Percentiles rank a stretch among this genome's conserved stretches.
Conservation (phyloP, 208 protist genomes). For the Endotrypanum monterogeii region DNA sequence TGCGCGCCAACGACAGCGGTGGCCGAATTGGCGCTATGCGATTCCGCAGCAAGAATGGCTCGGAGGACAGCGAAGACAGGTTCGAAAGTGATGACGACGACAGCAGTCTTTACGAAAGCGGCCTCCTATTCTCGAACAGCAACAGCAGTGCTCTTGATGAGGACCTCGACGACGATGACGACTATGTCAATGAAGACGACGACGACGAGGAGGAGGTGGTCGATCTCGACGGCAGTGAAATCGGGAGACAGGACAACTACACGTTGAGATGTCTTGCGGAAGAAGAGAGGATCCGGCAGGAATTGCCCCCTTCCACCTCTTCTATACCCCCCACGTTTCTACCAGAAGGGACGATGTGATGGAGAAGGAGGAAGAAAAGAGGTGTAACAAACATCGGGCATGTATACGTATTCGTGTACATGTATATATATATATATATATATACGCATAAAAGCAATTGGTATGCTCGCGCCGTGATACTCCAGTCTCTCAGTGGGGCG, state of each 20-base stretch:
- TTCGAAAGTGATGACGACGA: constrained; percentile 10
- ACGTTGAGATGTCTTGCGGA: background rate
- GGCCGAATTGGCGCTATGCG: background rate
- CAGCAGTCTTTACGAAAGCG: constrained; percentile 14
- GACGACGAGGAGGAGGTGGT: constrained; percentile 5
- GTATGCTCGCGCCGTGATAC: too few species aligned
- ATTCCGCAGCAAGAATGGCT: background rate
- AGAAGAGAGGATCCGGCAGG: constrained; percentile 13
- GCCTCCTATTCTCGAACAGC: constrained; percentile 10
- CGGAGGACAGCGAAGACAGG: constrained; percentile 10
- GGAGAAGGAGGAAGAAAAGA: background rate
- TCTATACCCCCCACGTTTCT: background rate
- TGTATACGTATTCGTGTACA: background rate
- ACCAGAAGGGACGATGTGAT: background rate
- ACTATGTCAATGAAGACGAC: constrained; percentile 19
- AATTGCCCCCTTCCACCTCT: background rate
- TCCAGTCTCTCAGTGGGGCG: too few species aligned
- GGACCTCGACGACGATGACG: constrained; percentile 18
- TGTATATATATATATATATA: background rate
- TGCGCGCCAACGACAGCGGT: constrained; percentile 37
- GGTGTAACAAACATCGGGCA: background rate
- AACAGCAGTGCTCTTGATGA: constrained; percentile 14
- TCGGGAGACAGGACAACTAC: constrained; percentile 17
- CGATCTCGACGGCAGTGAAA: constrained; percentile 18
- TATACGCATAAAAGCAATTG: too few species aligned